Conservation (phyloP, 2,329 filamentous ascomycete genomes). For the Sporothrix mexicana region DNA sequence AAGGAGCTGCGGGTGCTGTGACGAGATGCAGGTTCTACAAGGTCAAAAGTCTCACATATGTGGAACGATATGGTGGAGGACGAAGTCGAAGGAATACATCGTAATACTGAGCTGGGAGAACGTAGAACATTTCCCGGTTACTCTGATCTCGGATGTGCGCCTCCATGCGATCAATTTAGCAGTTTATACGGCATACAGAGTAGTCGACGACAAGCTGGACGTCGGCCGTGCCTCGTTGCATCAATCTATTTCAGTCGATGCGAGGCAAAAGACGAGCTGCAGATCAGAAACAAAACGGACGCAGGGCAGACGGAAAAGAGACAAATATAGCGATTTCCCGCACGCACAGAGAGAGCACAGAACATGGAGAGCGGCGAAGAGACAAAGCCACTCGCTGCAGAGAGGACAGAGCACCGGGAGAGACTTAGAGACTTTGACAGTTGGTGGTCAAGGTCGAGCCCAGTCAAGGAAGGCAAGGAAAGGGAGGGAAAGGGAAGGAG, state of each 20-base stretch:
- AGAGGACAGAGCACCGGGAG: neutral
- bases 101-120: neutral
- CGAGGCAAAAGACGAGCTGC: neutral
- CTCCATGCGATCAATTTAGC: constrained; percentile 14
- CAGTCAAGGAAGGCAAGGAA: neutral
- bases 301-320: constrained; percentile 7
- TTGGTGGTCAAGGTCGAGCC: neutral
- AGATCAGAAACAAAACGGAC: neutral
- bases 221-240: neutral
- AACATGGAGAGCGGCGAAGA: neutral
- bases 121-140: neutral
- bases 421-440: too few relatives aligned
- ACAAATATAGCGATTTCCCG: constrained; percentile 2
- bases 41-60: constrained; percentile 12
- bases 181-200: neutral
- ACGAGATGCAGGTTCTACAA: constrained; percentile 29
- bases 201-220: neutral
- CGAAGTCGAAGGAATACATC: neutral
- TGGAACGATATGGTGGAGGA: neutral
- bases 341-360: neutral
- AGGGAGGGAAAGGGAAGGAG: neutral
- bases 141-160: neutral
- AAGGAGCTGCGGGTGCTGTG: constrained; percentile 3
- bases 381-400: neutral
- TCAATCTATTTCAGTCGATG: constrained; percentile 17